Evolutionary conservation across 2,329 filamentous ascomycete genomes (phyloP), one percentile per base, ranked within the genome.

Genomic region (Talaromyces sp.): DNA sequence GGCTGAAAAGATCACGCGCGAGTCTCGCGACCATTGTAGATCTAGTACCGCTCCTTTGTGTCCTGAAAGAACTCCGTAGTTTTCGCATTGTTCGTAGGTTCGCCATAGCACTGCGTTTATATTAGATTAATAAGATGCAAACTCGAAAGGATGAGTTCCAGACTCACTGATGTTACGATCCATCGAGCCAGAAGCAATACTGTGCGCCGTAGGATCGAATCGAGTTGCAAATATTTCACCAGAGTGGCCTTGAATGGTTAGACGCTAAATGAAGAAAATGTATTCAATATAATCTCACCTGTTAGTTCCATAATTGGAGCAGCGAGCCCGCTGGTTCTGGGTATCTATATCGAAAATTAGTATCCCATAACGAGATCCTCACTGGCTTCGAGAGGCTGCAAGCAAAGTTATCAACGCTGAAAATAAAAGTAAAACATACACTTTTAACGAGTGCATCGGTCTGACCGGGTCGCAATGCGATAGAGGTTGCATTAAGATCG

Each of bases 1-100:
- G 51, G 93, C 93, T 8, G 93, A 95, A 71, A 93, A 98, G 56
- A 99, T 76, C 49, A 93, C 89, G 69, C 89, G 87, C 21, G 92
- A 96, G 78, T 99, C 95, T 72, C 95, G 89, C 29, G 95, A 96
- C 95, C 95, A 99, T 72, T 96, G 92, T 52, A 99, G 80, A 75
- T 98, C 95, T 27, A 98, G 81, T 55, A 99, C 81, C 1, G 95
- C 95, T 66, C 91, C 91, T 72, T 91, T 92, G 79, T 99, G 95
- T 35, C 95, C 95, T 9, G 82, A 91, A 57, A 99, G 81, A 29
- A 90, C 80, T 62, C 93, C 93, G 70, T 97, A 97, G 78, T 99
- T 99, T 71, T 96, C 90, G 78, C 93, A 97, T 68, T 91, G 85
- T 69, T 92, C 93, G 63, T 93, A 92, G 1, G 93, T 96, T 69